Base-by-base conservation (phyloP, 768 basidiomycete species). In the Lactifluus echinatus region DNA sequence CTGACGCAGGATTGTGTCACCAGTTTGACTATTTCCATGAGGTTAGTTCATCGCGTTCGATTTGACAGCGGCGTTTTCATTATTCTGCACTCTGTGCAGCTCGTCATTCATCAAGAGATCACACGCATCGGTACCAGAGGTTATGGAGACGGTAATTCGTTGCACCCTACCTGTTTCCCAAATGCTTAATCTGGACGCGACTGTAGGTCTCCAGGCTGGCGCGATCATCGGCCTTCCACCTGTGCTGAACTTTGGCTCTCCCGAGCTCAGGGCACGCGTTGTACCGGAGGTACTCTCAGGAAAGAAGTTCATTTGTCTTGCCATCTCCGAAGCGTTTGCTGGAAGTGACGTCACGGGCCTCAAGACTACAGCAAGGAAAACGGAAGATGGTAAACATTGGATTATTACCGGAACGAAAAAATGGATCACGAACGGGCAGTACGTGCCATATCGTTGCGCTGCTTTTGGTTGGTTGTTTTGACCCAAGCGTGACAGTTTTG, bases 11-110 rank as follows among this genome's bases (percentile, higher is more conserved):
- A 36, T 55, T 53, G 21, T 10, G n/a, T n/a, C 15, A 51, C 12
- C 70, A 75, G 69, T 94, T 88, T 64, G 88, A 94, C 68, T 90
- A 88, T 66, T 95, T 94, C 79, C 90, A 93, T 66, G 85, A 87
- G 69, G 81, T 81, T 8, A 15, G 58, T 39, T 24, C 34, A 12
- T 19, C n/a, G 4, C 19, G 2, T 23, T 10, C 4, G 6, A 37
- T 45, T 4, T 23, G 17, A 37, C 31, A 4, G 10, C 23, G 19
- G 8, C 14, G 8, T 29, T 58, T 31, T 67, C 60, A 36, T 15
- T 37, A 4, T 8, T 3, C n/a, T 1, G 51, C 45, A n/a, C 29
- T 14, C 28, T 43, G 1, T 29, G 24, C 26, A 86, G 69, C 80
- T 81, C 17, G 43, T 71, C 34, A 54, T 68, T 48, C 58, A 64